phyloP scores from a whole-genome alignment of 345 rosid genomes.

The Excoecaria agallocha region DNA sequence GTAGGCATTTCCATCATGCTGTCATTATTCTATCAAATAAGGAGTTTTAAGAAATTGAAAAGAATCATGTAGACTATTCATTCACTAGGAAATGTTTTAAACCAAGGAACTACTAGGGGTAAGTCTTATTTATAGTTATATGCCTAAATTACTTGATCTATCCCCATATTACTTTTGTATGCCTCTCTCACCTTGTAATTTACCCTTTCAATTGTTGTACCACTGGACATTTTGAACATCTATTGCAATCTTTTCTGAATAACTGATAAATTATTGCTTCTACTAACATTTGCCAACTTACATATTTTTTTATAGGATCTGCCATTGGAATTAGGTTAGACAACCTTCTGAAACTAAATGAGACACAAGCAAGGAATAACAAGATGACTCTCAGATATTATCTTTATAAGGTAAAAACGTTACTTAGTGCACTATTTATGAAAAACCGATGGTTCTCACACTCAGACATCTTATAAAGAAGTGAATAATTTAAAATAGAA shows the following conservation, averaged over 20 bases:
- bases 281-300: neutral
- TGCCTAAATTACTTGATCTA: neutral
- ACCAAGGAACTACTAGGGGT: conserved; percentile 98
- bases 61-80: conserved; percentile 95
- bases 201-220: neutral
- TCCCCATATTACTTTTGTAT: neutral
- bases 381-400: conserved; percentile 97
- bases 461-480: neutral
- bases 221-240: neutral
- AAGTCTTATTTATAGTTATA: conserved; percentile 23
- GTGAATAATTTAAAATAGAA: neutral
- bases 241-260: neutral
- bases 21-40: conserved; percentile 43
- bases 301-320: conserved; percentile 47
- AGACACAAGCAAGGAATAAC: conserved; percentile 79
- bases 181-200: neutral
- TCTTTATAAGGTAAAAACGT: conserved; percentile 75
- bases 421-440: neutral
- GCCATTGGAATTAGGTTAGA: conserved; percentile 91
- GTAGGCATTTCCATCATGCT: conserved; percentile 7
- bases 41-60: conserved; percentile 64
- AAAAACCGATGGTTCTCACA: neutral
- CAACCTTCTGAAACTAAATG: conserved; percentile 91
- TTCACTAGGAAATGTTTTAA: conserved; percentile 87
- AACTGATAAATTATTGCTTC: neutral